phyloP scores from a whole-genome alignment of 2,329 filamentous ascomycete species.

The Colletotrichum falcatum region DNA sequence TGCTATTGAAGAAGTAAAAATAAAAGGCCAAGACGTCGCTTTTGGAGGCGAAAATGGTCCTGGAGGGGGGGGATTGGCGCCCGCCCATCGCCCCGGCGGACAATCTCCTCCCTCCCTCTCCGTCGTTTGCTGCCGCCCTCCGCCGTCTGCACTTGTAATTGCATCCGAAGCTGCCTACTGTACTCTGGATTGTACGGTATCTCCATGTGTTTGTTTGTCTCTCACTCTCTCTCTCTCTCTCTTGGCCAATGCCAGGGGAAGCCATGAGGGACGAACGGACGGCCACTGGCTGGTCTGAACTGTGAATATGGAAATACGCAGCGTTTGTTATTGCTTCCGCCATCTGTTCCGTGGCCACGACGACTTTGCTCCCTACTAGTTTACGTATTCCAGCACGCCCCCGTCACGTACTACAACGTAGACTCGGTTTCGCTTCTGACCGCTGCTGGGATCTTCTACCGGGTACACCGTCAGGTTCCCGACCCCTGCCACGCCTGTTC shows the following conservation, averaged over 20 bases:
- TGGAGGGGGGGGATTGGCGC: background rate
- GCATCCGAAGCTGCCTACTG: background rate
- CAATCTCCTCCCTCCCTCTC: background rate
- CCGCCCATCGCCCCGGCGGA: background rate
- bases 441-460: conserved; percentile 2
- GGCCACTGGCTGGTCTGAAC: too few relatives aligned
- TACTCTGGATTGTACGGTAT: background rate
- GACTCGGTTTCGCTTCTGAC: conserved; percentile 15
- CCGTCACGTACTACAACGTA: background rate
- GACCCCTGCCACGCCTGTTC: background rate
- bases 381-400: too few relatives aligned
- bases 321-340: background rate
- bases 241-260: background rate
- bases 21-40: conserved; percentile 15
- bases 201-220: background rate
- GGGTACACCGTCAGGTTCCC: background rate
- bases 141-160: background rate
- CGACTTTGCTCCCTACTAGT: conserved; percentile 9
- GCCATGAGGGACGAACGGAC: background rate
- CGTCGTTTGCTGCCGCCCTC: background rate
- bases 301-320: background rate
- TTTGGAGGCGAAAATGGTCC: background rate
- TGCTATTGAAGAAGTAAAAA: background rate
- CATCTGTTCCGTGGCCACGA: background rate
- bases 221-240: too few relatives aligned